Evolutionary conservation across 106 monocot species (phyloP).

Genomic region (Dendrobium huoshanense): DNA sequence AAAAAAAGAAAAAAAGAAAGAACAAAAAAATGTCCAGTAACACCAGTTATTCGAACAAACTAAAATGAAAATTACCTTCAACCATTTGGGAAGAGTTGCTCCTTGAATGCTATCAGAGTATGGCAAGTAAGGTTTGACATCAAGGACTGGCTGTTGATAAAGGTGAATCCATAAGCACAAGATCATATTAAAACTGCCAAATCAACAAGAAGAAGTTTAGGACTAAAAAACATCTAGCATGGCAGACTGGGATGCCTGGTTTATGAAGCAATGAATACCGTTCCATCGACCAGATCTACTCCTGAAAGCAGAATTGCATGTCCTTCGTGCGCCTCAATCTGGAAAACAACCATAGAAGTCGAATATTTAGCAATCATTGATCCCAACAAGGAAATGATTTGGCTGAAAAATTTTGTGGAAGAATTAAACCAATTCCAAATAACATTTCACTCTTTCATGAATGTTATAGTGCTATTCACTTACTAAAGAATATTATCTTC

Average conservation of each 20-base stretch:
- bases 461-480: too few species aligned
- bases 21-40: neutral
- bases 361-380: neutral
- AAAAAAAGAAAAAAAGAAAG: neutral
- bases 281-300: constrained; percentile 96
- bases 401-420: too few species aligned
- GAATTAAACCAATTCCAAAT: too few species aligned
- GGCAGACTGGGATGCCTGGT: neutral
- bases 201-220: constrained; percentile 11
- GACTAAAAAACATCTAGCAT: neutral
- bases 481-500: too few species aligned
- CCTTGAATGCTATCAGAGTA: constrained; percentile 72
- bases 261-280: constrained; percentile 33
- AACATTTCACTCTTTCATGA: too few species aligned
- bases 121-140: constrained; percentile 92
- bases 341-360: neutral
- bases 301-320: constrained; percentile 74
- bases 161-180: constrained; percentile 26
- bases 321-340: constrained; percentile 80
- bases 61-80: constrained; percentile 44
- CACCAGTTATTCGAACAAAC: neutral
- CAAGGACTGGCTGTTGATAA: constrained; percentile 83
- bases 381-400: too few species aligned
- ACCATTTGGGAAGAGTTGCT: constrained; percentile 69
- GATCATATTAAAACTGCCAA: constrained; percentile 26